These are phyloP conservation scores for Lathyrus tuberosus DNA, from an alignment of 306 rosid genomes.

Conservation along the genomic window DNA sequence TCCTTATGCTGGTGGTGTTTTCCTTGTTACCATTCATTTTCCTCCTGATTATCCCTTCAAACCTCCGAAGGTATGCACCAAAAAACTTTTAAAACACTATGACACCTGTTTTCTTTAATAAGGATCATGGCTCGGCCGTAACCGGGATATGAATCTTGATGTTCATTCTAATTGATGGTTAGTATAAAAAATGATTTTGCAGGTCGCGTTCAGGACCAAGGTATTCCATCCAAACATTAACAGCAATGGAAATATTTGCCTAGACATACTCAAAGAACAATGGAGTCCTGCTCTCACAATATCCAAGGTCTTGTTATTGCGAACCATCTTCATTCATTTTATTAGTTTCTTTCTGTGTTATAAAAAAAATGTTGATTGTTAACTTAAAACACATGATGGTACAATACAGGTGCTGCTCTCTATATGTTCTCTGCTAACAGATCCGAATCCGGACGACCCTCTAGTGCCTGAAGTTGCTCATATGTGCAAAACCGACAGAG, in stretches of 20 bases:
- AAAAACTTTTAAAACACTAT: not conserved
- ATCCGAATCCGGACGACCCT: slow-evolving; percentile 95
- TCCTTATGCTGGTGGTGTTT: slow-evolving; percentile 93
- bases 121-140: not conserved
- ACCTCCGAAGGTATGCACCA: slow-evolving; percentile 81
- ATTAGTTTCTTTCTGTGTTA: slow-evolving; percentile 19
- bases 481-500: slow-evolving; percentile 78
- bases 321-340: slow-evolving; percentile 7
- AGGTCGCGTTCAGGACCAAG: slow-evolving; percentile 93
- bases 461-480: slow-evolving; percentile 94
- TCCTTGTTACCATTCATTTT: slow-evolving; percentile 84
- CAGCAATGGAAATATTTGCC: slow-evolving; percentile 84
- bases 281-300: slow-evolving; percentile 99
- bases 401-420: slow-evolving; percentile 76
- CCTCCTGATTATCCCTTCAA: slow-evolving; percentile 98
- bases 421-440: slow-evolving; percentile 81
- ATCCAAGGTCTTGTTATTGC: slow-evolving; percentile 64
- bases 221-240: slow-evolving; percentile 94
- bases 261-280: slow-evolving; percentile 94
- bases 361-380: slow-evolving; percentile 6
- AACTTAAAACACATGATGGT: slow-evolving; percentile 2
- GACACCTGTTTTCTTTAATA: slow-evolving; percentile 4
- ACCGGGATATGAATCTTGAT: not conserved
- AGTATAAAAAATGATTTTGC: slow-evolving; percentile 33
- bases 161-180: slow-evolving; percentile 23